Base-by-base conservation (phyloP, 495 filamentous ascomycete species). In the Trypethelium eluteriae region DNA sequence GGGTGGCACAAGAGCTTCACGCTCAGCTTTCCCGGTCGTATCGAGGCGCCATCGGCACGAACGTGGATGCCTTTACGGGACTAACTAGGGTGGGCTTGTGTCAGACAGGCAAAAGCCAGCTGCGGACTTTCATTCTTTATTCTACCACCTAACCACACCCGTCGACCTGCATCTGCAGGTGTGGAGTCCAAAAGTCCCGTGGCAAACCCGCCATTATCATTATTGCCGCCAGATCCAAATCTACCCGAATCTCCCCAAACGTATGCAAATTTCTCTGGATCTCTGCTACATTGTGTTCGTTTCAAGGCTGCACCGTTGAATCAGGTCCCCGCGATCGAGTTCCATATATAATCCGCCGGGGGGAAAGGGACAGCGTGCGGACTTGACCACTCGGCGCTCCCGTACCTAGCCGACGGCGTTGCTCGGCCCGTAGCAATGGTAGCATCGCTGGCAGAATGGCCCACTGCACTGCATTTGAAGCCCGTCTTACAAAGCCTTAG, bases 341-440 rank as follows among this genome's bases (percentile, higher is more conserved):
- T 7, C 53, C 53, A 59, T 59, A 59, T 59, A 59, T 59, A 59
- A 53, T 53, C 5, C 10, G 10, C 49, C n/a, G 49, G 16, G 49
- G 14, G 10, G 16, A 25, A 25, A 25, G 25, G 25, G 12, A 53
- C 49, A 18, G n/a, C 49, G 25, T 12, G 12, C 14, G 14, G 12
- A 18, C 49, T 53, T 7, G 14, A 14, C 32, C 53, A 59, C 25
- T 59, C 53, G 53, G 53, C 32, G 53, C 53, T 59, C 53, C 53
- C 53, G 53, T 11, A 7, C 53, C 53, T 35, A 6, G 53, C 53
- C 25, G 53, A 32, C 53, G 53, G 53, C 53, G 7, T 59, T 59
- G 34, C 53, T 59, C 53, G 53, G 53, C 53, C 53, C 53, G 53
- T 36, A 35, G 53, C 53, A 59, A 59, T 59, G 5, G 53, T 59